Evolutionary conservation across 2,329 filamentous ascomycete species (phyloP).

Genomic region (Pseudogymnoascus sp.): DNA sequence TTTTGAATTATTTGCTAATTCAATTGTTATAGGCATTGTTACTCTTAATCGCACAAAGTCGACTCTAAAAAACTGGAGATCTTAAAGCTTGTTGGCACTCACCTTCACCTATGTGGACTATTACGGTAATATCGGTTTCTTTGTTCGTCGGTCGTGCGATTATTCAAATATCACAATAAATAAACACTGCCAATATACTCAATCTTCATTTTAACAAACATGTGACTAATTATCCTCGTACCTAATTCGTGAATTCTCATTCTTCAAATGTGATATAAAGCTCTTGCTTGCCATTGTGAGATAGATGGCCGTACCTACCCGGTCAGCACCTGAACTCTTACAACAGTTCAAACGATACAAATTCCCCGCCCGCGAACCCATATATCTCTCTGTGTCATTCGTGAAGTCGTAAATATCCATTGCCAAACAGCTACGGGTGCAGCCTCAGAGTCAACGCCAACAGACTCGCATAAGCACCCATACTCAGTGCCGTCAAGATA

Average conservation of each 20-base stretch:
- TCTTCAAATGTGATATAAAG: not conserved
- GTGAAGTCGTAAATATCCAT: not conserved
- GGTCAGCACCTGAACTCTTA: not conserved
- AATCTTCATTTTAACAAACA: not conserved
- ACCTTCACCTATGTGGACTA: not conserved
- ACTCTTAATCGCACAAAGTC: not conserved
- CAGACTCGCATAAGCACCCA: conserved; percentile 49
- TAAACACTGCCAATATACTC: not conserved
- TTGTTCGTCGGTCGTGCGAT: not conserved
- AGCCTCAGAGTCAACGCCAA: conserved; percentile 45
- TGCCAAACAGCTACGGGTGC: not conserved
- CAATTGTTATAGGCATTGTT: conserved; percentile 1
- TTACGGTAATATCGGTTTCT: not conserved
- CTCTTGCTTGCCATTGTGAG: not conserved
- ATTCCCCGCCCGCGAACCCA: not conserved
- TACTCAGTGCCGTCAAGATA: conserved; percentile 47
- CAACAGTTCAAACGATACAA: not conserved
- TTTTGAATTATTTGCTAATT: conserved; percentile 5
- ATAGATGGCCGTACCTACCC: not conserved
- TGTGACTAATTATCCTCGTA: not conserved
- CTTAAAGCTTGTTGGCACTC: not conserved
- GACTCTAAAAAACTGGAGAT: not conserved
- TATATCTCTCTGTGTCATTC: not conserved
- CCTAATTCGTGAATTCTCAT: not conserved
- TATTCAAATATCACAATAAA: not conserved